Evolutionary conservation across 352 stramenopile genomes (phyloP), one percentile per base, ranked within the genome.

Genomic region (Peronospora tabacina): DNA sequence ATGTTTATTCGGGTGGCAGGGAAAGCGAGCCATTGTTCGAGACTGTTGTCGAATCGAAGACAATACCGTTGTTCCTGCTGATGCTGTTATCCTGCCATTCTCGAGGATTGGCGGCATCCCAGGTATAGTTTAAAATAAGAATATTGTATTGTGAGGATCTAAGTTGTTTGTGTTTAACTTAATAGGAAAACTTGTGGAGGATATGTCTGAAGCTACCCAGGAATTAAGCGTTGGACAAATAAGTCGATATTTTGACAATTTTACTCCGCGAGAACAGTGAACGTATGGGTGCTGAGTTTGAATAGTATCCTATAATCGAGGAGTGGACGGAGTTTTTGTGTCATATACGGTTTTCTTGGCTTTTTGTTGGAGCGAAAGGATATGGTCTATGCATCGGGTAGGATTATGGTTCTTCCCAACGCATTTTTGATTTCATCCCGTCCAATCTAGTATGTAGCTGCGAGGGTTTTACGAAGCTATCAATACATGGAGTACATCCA

Each of bases 41-140:
- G 81, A 92, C 55, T 92, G 81, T 63, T 92, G 81, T 36, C 72
- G 66, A 49, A 87, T 92, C 39, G 81, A 88, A 57, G 78, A 89
- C 53, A 83, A 89, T 50, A 86, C 75, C 9, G 61, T 92, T 24
- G 67, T 92, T 16, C 74, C 81, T n/a, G 57, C 75, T 22, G 81
- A 92, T 44, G 62, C 79, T 1, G 75, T 90, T 35, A 85, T 92
- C 29, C 72, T 75, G 7, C 81, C 81, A 10, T 92, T 89, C 48
- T 88, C 78, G 10, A 72, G 66, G 15, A 75, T 92, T 39, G 57
- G 72, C 16, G 81, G 81, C 19, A 78, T 87, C 20, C 81, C 81
- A 61, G 81, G 81, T 89, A 71, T 12, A 7, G 5, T 22, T 13
- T 12, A 37, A 37, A 13, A 39, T 26, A n/a, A 51, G 2, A 22